These are phyloP conservation scores for Solanum commersonii DNA, from an alignment of 257 asterid species.

Conservation along the genomic window DNA sequence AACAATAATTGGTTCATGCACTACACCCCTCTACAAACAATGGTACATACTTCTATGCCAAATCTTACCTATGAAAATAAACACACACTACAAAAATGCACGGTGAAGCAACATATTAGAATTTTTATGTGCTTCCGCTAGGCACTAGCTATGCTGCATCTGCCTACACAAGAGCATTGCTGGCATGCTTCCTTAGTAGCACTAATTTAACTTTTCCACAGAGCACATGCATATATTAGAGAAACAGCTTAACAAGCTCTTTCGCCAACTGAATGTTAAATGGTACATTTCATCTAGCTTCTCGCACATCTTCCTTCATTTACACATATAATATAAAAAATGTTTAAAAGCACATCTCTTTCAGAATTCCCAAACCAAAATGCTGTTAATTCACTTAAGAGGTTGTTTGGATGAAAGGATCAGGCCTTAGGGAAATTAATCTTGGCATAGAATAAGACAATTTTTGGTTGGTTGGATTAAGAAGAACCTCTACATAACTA, in stretches of 20 bases:
- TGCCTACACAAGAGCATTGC: background rate
- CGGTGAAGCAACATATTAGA: background rate
- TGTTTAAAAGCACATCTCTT: background rate
- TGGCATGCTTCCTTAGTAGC: background rate
- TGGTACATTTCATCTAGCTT: background rate
- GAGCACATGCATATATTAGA: background rate
- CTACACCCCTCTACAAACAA: background rate
- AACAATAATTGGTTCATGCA: background rate
- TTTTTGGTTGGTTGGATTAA: background rate
- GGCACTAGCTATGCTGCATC: background rate
- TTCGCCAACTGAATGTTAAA: background rate
- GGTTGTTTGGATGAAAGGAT: background rate
- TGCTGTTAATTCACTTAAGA: background rate
- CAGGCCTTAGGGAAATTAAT: background rate
- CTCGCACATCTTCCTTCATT: background rate
- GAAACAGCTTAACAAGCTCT: background rate
- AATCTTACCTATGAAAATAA: background rate
- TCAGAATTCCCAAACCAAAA: background rate
- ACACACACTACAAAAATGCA: background rate
- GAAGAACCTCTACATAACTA: background rate
- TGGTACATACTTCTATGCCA: background rate
- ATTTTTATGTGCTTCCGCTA: background rate
- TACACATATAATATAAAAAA: background rate
- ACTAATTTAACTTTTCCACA: background rate
- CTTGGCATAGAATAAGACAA: background rate